phyloP scores from a whole-genome alignment of 768 basidiomycete genomes.

The Agaricus sinodeliciosus region DNA sequence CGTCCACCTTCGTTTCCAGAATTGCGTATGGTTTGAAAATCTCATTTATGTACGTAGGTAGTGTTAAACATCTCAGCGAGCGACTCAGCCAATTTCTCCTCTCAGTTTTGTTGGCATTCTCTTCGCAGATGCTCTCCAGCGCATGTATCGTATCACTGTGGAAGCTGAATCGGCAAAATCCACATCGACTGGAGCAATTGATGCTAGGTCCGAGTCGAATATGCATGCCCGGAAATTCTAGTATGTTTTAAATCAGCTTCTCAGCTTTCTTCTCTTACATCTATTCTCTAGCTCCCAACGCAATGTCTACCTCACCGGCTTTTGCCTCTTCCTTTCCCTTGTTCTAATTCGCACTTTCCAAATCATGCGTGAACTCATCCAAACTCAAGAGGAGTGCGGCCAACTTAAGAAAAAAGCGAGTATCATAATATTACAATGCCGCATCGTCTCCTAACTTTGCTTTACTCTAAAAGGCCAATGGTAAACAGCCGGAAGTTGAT shows the following conservation, averaged over 20 bases:
- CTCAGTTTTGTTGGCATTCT: constrained; percentile 76
- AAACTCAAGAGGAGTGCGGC: constrained; percentile 82
- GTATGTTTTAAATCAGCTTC: constrained; percentile 32
- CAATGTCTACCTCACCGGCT: constrained; percentile 89
- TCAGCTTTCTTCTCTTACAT: not conserved
- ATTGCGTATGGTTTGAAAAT: constrained; percentile 90
- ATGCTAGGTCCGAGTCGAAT: constrained; percentile 80
- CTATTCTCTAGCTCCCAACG: constrained; percentile 61
- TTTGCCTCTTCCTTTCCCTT: constrained; percentile 92
- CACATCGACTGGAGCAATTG: constrained; percentile 42
- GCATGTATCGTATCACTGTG: constrained; percentile 78
- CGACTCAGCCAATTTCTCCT: not conserved
- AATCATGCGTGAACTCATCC: constrained; percentile 86
- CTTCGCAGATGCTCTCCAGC: constrained; percentile 88
- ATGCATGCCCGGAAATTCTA: constrained; percentile 93
- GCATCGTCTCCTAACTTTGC: not conserved
- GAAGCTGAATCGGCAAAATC: constrained; percentile 65
- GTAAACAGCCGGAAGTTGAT: constrained; percentile 31
- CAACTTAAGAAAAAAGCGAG: constrained; percentile 64
- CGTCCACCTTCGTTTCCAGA: constrained; percentile 69
- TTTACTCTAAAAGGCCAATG: constrained; percentile 13
- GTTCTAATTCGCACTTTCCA: constrained; percentile 90
- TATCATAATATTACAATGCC: not conserved
- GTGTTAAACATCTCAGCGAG: not conserved
- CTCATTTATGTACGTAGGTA: constrained; percentile 74